Evolutionary conservation across 768 basidiomycete genomes (phyloP), one percentile per base, ranked within the genome.

Genomic region (Saitozyma podzolica): DNA sequence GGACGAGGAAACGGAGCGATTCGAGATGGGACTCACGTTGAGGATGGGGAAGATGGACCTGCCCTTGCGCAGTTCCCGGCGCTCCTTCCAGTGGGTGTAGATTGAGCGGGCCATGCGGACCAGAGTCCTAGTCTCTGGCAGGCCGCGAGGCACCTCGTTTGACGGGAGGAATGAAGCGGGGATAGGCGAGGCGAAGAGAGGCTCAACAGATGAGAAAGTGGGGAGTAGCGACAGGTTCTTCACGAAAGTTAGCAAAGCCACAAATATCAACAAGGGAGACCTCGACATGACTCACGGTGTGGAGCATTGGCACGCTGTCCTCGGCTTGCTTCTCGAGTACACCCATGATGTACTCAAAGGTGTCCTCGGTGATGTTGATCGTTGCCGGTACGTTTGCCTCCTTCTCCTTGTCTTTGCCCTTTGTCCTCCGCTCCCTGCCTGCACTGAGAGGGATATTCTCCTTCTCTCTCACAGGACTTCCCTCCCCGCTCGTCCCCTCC

Each of bases 271-370:
- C 40, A n/a, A 50, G 13, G 13, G 42, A 48, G 16, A 10, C 41
- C 37, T 37, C 40, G 39, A 45, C 5, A n/a, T 10, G 29, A 86
- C 91, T 56, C 77, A 93, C 94, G 72, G 90, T 87, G 77, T 96
- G 92, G 6, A 98, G 83, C 78, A 87, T 92, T 65, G 92, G 92
- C 0, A 89, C 88, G 75, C 88, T 89, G 72, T 92, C 90, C 67
- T 94, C 90, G 0, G 93, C 91, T 50, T 88, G 84, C 74, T 89
- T 89, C 82, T 99, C 96, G 71, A 95, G 88, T 53, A 98, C 78
- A 19, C 91, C 91, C 92, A 97, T 95, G 61, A 95, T 86, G 65
- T 93, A 84, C 78, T 99, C 96, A 65, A 98, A 95, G 70, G 92
- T 89, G 69, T 96, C 92, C 74, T 96, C 94, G 3, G 86, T 83